Conservation (phyloP, 805 yeast genomes). For the Candida pseudoglaebosa region DNA sequence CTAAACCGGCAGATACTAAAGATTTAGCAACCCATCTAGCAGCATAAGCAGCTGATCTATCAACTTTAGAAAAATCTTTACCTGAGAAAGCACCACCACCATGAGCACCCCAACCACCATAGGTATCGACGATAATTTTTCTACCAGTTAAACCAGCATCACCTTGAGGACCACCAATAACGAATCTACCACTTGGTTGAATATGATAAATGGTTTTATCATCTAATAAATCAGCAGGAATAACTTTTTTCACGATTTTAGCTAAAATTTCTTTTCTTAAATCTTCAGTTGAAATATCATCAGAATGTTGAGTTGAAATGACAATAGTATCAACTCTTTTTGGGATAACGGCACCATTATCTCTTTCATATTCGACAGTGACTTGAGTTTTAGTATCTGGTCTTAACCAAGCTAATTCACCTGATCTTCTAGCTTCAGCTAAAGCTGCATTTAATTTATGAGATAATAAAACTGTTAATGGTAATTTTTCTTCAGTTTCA, state of each 20-base stretch:
- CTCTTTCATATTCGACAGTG: slow-evolving; percentile 92
- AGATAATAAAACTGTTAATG: slow-evolving; percentile 88
- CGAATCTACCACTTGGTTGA: slow-evolving; percentile 99
- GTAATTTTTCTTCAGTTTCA: slow-evolving; percentile 96
- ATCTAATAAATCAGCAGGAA: slow-evolving; percentile 86
- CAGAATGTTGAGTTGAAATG: slow-evolving; percentile 97
- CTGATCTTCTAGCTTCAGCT: slow-evolving; percentile 96
- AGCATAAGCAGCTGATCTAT: slow-evolving; percentile 99
- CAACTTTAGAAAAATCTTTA: slow-evolving; percentile 99
- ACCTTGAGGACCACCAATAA: slow-evolving; percentile 99
- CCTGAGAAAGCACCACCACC: slow-evolving; percentile 99
- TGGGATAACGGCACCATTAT: slow-evolving; percentile 93
- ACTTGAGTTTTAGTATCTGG: slow-evolving; percentile 99
- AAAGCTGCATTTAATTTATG: slow-evolving; percentile 96
- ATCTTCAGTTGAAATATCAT: slow-evolving; percentile 89
- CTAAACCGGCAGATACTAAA: slow-evolving; percentile 88
- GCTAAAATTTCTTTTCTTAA: slow-evolving; percentile 73
- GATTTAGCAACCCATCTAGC: slow-evolving; percentile 99
- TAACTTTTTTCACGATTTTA: slow-evolving; percentile 86
- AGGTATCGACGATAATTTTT: slow-evolving; percentile 98
- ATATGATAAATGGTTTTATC: slow-evolving; percentile 96
- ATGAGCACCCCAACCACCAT: slow-evolving; percentile 99
- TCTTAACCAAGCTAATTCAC: slow-evolving; percentile 93
- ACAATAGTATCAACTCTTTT: slow-evolving; percentile 96
- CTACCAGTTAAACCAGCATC: slow-evolving; percentile 99